These are phyloP conservation scores for Hanseniaspora guilliermondii DNA, from an alignment of 805 yeast species.

Conservation along the genomic window DNA sequence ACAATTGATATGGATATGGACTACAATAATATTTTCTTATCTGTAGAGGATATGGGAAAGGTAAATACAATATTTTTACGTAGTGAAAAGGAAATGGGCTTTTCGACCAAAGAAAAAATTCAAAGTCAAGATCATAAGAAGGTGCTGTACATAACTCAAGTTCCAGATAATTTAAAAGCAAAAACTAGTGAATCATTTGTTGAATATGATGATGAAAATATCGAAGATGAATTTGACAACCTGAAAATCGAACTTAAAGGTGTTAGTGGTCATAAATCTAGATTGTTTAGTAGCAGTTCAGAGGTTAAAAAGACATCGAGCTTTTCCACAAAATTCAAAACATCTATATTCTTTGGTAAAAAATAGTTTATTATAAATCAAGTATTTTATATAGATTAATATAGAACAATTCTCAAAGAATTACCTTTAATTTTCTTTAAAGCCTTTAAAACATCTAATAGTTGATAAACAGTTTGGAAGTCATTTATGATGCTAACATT, in stretches of 20 bases:
- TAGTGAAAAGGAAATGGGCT: slow-evolving; percentile 1
- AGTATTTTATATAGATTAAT: slow-evolving; percentile 15
- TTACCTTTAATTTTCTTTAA: slow-evolving; percentile 26
- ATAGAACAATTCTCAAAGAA: slow-evolving; percentile 26
- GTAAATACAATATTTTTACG: slow-evolving; percentile 1
- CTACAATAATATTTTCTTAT: neutral
- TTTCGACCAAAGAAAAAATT: neutral
- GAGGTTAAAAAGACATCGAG: slow-evolving; percentile 54
- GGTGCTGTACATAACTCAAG: neutral
- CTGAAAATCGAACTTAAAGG: neutral
- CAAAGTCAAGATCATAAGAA: neutral
- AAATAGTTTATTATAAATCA: slow-evolving; percentile 28
- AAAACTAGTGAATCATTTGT: neutral
- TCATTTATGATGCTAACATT: slow-evolving; percentile 9
- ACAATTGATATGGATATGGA: neutral
- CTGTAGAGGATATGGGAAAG: slow-evolving; percentile 1
- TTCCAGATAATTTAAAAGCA: neutral
- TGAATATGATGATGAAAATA: neutral
- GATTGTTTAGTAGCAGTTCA: slow-evolving; percentile 44
- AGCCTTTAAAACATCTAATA: slow-evolving; percentile 19
- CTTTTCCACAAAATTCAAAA: slow-evolving; percentile 67
- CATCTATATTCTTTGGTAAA: slow-evolving; percentile 71
- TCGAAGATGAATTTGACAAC: neutral
- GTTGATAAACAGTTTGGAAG: slow-evolving; percentile 7
- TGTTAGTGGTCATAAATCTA: slow-evolving; percentile 16